Percentiles rank a stretch among this genome's conserved stretches.
Conservation (phyloP, 1,139 yeast species). For the Sugiyamaella xylanicola region DNA sequence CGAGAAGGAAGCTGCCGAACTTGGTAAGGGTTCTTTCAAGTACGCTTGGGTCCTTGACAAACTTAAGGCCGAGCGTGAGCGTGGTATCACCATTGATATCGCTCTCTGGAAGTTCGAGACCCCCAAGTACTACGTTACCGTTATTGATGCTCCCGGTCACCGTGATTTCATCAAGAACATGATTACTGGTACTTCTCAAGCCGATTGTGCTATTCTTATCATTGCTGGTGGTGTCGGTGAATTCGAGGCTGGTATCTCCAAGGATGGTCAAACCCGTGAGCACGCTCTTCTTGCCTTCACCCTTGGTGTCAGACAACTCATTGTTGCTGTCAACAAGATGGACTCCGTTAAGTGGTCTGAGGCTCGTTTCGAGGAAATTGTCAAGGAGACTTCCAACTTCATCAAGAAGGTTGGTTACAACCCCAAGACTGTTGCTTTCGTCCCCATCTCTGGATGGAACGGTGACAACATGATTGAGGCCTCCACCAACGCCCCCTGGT, state of each 20-base stretch:
- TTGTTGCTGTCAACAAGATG: constrained; percentile 93
- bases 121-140: constrained; percentile 91
- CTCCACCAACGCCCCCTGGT: constrained; percentile 83
- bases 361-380: constrained; percentile 76
- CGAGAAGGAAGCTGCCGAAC: constrained; percentile 98
- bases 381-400: constrained; percentile 84
- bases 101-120: constrained; percentile 97
- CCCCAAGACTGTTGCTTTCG: constrained; percentile 91
- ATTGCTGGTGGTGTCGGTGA: constrained; percentile 94
- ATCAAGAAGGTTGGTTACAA: constrained; percentile 92
- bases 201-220: constrained; percentile 88
- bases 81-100: constrained; percentile 95
- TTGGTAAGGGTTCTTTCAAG: constrained; percentile 98
- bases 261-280: constrained; percentile 93
- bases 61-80: constrained; percentile 94
- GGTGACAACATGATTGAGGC: constrained; percentile 93
- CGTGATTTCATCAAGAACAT: constrained; percentile 95
- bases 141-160: constrained; percentile 95
- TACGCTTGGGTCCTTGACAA: constrained; percentile 98
- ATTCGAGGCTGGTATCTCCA: constrained; percentile 93
- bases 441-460: constrained; percentile 92
- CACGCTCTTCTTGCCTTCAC: constrained; percentile 90
- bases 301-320: constrained; percentile 85
- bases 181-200: constrained; percentile 95
- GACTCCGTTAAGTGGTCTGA: constrained; percentile 88